Conservation (phyloP, 225 moss, liverwort and hornwort species). For the Antitrichia curtipendula region DNA sequence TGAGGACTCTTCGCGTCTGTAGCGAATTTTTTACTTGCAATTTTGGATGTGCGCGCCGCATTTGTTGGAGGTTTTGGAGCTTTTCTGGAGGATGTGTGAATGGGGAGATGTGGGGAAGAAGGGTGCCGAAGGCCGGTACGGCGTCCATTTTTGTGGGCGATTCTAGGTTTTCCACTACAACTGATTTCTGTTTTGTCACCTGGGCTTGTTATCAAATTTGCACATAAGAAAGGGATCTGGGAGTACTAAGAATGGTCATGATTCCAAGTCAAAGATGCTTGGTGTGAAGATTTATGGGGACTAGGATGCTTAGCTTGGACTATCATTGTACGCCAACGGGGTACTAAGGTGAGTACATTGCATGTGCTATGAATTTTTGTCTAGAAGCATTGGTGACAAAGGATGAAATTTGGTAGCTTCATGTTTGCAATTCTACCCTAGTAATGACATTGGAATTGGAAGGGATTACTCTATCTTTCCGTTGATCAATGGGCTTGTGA, state of each 20-base stretch:
- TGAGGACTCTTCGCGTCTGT: not conserved
- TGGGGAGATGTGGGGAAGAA: not conserved
- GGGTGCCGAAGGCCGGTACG: not conserved
- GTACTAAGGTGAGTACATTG: constrained; percentile 57
- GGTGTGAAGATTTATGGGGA: constrained; percentile 93
- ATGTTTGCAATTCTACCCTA: constrained; percentile 57
- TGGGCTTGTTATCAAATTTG: constrained; percentile 59
- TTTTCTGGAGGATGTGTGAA: too few relatives aligned
- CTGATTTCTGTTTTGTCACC: not conserved
- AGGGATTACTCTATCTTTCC: constrained; percentile 76
- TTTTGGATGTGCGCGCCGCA: not conserved
- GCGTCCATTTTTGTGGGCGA: constrained; percentile 33
- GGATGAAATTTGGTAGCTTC: constrained; percentile 16
- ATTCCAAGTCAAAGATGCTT: constrained; percentile 84
- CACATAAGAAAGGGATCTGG: constrained; percentile 88
- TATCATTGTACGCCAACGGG: constrained; percentile 84
- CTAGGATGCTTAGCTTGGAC: constrained; percentile 69
- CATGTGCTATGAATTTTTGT: not conserved
- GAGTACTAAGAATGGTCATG: constrained; percentile 93
- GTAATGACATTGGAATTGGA: constrained; percentile 87
- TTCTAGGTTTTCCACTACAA: not conserved
- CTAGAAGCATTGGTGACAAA: constrained; percentile 7
- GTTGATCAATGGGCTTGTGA: constrained; percentile 83
- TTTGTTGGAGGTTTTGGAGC: too few relatives aligned
- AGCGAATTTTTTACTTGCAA: not conserved